Conservation (phyloP, 257 asterid genomes). For the Lithospermum erythrorhizon region DNA sequence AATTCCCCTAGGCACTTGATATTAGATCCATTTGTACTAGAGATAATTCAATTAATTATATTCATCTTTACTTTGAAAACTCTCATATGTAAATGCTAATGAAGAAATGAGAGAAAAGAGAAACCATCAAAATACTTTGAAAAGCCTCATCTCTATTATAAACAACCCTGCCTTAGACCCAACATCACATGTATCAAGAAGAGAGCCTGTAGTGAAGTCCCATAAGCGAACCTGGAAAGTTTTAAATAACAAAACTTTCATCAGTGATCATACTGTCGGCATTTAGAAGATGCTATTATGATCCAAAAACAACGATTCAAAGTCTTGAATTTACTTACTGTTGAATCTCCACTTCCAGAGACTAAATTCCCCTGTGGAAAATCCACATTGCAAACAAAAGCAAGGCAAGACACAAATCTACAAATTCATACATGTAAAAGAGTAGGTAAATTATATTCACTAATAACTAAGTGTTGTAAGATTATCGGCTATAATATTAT, state of each 20-base stretch:
- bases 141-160: neutral
- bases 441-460: neutral
- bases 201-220: constrained; percentile 69
- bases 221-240: constrained; percentile 76
- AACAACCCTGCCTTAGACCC: constrained; percentile 44
- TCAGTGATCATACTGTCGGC: neutral
- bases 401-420: constrained; percentile 83
- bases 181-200: constrained; percentile 72
- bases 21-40: neutral
- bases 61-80: neutral
- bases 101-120: neutral
- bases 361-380: constrained; percentile 43
- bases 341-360: constrained; percentile 97
- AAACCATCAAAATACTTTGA: constrained; percentile 5
- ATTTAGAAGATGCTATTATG: neutral
- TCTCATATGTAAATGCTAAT: neutral
- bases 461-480: neutral
- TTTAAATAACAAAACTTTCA: neutral
- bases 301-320: neutral
- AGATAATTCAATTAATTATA: neutral
- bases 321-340: constrained; percentile 47
- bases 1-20: neutral
- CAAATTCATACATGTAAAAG: constrained; percentile 12
- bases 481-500: neutral
- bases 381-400: constrained; percentile 44